Evolutionary conservation across 2,329 filamentous ascomycete species (phyloP).

Genomic region (Ceratocystis variospora): DNA sequence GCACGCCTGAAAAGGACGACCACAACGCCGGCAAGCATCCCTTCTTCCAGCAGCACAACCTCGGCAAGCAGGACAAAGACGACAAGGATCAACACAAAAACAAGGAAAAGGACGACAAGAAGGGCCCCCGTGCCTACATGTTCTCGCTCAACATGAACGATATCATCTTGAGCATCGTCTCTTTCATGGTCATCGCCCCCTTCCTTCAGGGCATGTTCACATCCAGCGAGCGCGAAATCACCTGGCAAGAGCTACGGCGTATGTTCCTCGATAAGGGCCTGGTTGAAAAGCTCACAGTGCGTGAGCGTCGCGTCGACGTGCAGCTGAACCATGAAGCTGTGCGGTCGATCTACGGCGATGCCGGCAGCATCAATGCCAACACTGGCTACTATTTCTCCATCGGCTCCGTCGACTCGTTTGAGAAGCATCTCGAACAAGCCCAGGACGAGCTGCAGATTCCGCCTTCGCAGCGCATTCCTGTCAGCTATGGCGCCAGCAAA

Average conservation of each 20-base stretch:
- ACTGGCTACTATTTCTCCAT: conserved; percentile 90
- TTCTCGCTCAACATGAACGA: conserved; percentile 31
- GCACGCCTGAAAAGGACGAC: conserved; percentile 7
- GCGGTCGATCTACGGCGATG: conserved; percentile 57
- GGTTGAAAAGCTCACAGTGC: conserved; percentile 80
- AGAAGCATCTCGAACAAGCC: conserved; percentile 73
- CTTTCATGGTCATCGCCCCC: conserved; percentile 29
- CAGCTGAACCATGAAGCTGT: conserved; percentile 65
- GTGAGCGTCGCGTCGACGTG: conserved; percentile 60
- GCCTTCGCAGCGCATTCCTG: conserved; percentile 74
- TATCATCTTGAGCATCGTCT: conserved; percentile 42
- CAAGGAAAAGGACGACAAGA: conserved; percentile 25
- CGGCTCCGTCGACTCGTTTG: conserved; percentile 85
- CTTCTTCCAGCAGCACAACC: conserved; percentile 14
- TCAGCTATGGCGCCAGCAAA: conserved; percentile 67
- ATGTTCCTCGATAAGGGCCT: conserved; percentile 93
- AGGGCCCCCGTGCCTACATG: conserved; percentile 27
- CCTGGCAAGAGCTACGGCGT: conserved; percentile 90
- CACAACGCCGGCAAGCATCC: conserved; percentile 19
- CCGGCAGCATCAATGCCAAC: conserved; percentile 49
- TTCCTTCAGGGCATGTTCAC: conserved; percentile 32
- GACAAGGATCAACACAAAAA: conserved; percentile 16
- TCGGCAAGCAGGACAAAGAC: conserved; percentile 18
- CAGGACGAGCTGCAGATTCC: conserved; percentile 82
- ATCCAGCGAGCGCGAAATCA: conserved; percentile 55